Percentiles rank a stretch among this genome's conserved stretches.
These are phyloP conservation scores for Umbilicaria muhlenbergii DNA, from an alignment of 495 filamentous ascomycete genomes.

Conservation along the genomic window DNA sequence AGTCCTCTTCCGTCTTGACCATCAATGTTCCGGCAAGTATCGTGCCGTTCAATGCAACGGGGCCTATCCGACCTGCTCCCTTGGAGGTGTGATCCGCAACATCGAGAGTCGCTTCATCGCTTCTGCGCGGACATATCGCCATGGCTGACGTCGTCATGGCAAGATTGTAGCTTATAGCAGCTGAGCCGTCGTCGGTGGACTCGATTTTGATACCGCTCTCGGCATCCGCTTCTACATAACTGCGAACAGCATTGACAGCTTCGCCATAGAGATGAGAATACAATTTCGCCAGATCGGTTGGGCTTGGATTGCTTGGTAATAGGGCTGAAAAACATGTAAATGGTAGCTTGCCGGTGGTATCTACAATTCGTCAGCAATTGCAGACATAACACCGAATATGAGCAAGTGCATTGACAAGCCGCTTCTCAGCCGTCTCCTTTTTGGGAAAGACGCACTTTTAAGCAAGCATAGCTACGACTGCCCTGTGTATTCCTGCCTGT, in stretches of 20 bases:
- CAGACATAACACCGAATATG: not conserved
- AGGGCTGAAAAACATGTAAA: slow-evolving; percentile 34
- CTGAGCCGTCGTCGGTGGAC: slow-evolving; percentile 23
- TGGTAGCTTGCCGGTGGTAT: slow-evolving; percentile 23
- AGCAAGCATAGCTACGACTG: no score
- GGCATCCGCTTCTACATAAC: not conserved
- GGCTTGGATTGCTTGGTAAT: slow-evolving; percentile 23
- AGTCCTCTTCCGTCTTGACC: slow-evolving; percentile 59
- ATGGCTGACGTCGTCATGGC: slow-evolving; percentile 55
- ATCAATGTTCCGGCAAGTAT: slow-evolving; percentile 67
- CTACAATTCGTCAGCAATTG: slow-evolving; percentile 10
- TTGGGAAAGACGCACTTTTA: no score
- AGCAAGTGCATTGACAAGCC: no score
- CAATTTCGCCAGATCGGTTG: slow-evolving; percentile 24
- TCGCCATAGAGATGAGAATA: slow-evolving; percentile 40
- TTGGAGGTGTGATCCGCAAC: slow-evolving; percentile 2
- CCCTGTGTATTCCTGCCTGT: no score
- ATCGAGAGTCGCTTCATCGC: slow-evolving; percentile 24
- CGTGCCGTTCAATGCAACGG: slow-evolving; percentile 60
- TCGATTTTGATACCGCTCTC: not conserved
- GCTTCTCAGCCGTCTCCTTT: no score
- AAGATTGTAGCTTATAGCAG: slow-evolving; percentile 62
- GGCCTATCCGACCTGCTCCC: slow-evolving; percentile 33
- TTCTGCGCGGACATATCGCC: slow-evolving; percentile 49
- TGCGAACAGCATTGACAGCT: slow-evolving; percentile 25